phyloP scores from a whole-genome alignment of 257 asterid genomes.

The Solanum microdontum region DNA sequence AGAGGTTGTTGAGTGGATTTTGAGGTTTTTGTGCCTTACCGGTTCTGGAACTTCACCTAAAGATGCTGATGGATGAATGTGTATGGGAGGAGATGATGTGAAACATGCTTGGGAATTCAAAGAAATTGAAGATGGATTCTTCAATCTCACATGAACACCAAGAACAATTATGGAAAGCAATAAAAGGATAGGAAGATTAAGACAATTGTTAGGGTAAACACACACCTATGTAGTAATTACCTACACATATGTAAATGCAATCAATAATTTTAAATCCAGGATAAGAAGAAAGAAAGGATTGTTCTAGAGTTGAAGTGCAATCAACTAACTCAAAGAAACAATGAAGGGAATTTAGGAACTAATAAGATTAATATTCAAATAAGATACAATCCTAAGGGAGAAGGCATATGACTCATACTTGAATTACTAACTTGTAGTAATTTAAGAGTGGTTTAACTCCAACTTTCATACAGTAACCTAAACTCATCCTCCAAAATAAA shows the following conservation, averaged over 20 bases:
- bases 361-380: not conserved
- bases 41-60: slow-evolving; percentile 5
- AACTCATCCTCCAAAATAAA: not conserved
- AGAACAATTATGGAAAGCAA: not conserved
- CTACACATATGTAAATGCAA: not conserved
- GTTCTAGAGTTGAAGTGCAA: not conserved
- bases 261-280: not conserved
- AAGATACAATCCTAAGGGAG: not conserved
- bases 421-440: not conserved
- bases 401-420: not conserved
- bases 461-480: not conserved
- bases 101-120: not conserved
- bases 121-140: not conserved
- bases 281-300: not conserved
- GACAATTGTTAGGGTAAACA: not conserved
- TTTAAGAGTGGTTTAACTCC: not conserved
- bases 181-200: not conserved
- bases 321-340: not conserved
- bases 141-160: not conserved
- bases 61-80: slow-evolving; percentile 7
- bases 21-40: slow-evolving; percentile 20
- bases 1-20: slow-evolving; percentile 35
- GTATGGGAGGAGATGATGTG: not conserved
- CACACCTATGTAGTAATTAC: not conserved
- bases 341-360: not conserved